Evolutionary conservation across 2,329 filamentous ascomycete species (phyloP), one percentile per base, ranked within the genome.

Genomic region (Thelonectria discophora): DNA sequence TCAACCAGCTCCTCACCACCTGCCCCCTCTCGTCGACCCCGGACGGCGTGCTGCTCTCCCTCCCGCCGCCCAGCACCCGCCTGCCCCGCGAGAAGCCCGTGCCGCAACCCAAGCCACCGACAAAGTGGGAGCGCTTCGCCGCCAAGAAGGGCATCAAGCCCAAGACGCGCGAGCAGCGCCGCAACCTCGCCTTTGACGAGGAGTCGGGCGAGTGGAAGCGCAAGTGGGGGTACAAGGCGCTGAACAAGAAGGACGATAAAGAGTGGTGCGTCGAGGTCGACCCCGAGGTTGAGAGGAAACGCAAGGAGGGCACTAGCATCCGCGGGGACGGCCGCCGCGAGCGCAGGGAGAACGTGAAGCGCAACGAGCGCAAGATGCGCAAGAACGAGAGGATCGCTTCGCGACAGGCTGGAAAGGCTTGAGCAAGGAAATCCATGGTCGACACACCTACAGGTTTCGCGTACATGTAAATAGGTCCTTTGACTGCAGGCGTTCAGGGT

Each of bases 121-220:
- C 94, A 61, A 97, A 93, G 78, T 99, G 95, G 95, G 90, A 97
- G 82, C 88, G 90, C 73, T 99, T 99, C 81, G 95, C 95, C 47
- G 90, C 89, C 78, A 97, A 97, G 87, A 97, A 97, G 85, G 95
- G 95, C 58, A 98, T 99, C 80, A 92, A 91, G 81, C 88, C 89
- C 79, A 97, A 94, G 86, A 90, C 87, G 68, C 87, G 90, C 68
- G 93, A 95, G 75, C 84, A 89, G 77, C 85, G 88, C 65, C 78
- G 83, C 79, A 85, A 97, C 80, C 80, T 94, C 71, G 88, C 90
- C 58, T 98, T 90, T 77, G 93, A 98, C 78, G 92, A 97, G 78
- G 88, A 84, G 61, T 91, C 82, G 32, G 91, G 92, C 67, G 91
- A 95, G 76, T 98, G 93, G 93, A 91, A 93, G 75, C 90, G 92